A percentile compares a stretch with the other conserved stretches of the same genome.
Evolutionary conservation across 805 yeast species (phyloP).

Genomic region (Brettanomyces custersianus): DNA sequence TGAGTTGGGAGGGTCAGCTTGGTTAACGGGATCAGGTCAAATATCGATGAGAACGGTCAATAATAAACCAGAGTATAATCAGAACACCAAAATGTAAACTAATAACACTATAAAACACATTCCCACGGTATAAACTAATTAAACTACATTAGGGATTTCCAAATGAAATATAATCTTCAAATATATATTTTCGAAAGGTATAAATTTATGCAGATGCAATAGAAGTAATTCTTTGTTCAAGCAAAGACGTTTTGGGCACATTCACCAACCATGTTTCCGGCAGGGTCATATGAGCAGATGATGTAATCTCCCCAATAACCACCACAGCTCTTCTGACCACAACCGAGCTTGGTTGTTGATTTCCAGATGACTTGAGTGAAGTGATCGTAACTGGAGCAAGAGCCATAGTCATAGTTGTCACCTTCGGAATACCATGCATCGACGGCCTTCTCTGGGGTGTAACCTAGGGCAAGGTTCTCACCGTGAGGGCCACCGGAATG

Average conservation of each 20-base stretch:
- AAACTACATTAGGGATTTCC: no score
- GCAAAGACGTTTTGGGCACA: slow-evolving; percentile 28
- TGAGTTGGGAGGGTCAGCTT: no score
- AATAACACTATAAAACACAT: no score
- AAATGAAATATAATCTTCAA: no score
- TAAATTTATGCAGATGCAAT: no score
- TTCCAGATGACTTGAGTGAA: slow-evolving; percentile 76
- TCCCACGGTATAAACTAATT: no score
- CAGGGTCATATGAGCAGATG: slow-evolving; percentile 68
- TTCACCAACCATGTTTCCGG: slow-evolving; percentile 60
- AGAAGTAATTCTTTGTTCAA: no score
- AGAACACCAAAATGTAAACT: no score
- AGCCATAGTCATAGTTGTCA: slow-evolving; percentile 38
- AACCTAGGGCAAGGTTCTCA: slow-evolving; percentile 72
- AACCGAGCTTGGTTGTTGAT: slow-evolving; percentile 50
- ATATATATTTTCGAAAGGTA: no score
- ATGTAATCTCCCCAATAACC: slow-evolving; percentile 48
- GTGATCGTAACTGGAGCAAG: slow-evolving; percentile 46
- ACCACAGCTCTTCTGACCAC: slow-evolving; percentile 46
- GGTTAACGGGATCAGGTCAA: no score
- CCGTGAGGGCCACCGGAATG: slow-evolving; percentile 67
- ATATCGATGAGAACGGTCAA: no score
- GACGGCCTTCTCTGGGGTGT: slow-evolving; percentile 42
- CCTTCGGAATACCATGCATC: slow-evolving; percentile 74
- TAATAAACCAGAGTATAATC: no score